phyloP scores from a whole-genome alignment of 2,329 filamentous ascomycete species.

The Hypomyces perniciosus region DNA sequence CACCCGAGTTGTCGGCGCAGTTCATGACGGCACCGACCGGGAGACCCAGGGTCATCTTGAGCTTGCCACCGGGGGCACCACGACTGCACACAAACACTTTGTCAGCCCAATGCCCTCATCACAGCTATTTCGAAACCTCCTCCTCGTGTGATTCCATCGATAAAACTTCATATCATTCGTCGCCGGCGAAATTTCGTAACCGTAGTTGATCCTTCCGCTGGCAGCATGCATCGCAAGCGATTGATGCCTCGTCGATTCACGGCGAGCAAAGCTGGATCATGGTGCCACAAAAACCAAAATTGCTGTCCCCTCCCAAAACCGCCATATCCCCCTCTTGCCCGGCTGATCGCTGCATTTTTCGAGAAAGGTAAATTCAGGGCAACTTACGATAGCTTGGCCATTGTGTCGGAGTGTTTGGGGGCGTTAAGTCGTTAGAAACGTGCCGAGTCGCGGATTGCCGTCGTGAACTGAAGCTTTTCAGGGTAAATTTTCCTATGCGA shows the following conservation, averaged over 20 bases:
- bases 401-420: constrained; percentile 45
- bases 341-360: constrained; percentile 11
- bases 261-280: constrained; percentile 3
- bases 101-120: constrained; percentile 26
- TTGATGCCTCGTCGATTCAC: not conserved
- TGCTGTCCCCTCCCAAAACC: constrained; percentile 11
- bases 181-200: not conserved
- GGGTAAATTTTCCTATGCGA: constrained; percentile 28
- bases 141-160: constrained; percentile 1
- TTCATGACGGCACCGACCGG: constrained; percentile 99
- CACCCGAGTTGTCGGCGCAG: constrained; percentile 99
- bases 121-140: not conserved
- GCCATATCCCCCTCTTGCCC: constrained; percentile 17
- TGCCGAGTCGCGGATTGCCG: constrained; percentile 33
- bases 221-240: not conserved
- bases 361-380: constrained; percentile 15
- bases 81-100: constrained; percentile 43
- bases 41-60: constrained; percentile 99
- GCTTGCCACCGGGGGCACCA: constrained; percentile 98
- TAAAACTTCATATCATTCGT: not conserved
- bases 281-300: not conserved
- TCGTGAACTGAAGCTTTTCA: constrained; percentile 31
- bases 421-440: constrained; percentile 35
- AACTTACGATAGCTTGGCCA: constrained; percentile 60
- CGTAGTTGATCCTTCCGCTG: constrained; percentile 3